Evolutionary conservation across 352 stramenopile species (phyloP), one percentile per base, ranked within the genome.

Genomic region (Peronospora belbahrii): DNA sequence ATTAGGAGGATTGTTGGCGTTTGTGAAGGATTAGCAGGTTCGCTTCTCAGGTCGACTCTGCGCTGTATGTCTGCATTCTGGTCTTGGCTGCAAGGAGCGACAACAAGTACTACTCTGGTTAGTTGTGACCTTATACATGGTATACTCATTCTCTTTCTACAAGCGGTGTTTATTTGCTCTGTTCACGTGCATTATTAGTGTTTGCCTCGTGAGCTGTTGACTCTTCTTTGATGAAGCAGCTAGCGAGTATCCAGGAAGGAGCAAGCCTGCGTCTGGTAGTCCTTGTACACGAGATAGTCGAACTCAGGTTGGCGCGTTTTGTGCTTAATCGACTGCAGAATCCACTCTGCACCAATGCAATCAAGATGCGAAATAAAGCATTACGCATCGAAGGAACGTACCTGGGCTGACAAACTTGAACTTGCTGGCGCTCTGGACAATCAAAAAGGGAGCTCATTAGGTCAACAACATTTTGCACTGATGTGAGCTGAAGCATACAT

Each of bases 271-370:
- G 25, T 44, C 2, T 39, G 6, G 0, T 40, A 46, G 25, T 85
- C 62, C 45, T 83, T 86, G 74, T 88, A 90, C 17, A 88, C 62
- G 11, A 87, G 61, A 36, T 70, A 92, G 7, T 83, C 73, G 27
- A 74, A 84, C 46, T 88, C 78, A 2, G 72, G 44, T 30, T 77
- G 65, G 8, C 74, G 70, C 48, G 85, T 86, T 22, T 71, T 58
- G 18, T 48, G 52, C 34, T 84, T 84, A 8, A 92, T 62, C 9
- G 72, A 89, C 43, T 86, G 60, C n/a, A 88, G 40, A 22, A 90
- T 74, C 81, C 81, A 92, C 28, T 88, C 73, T 83, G 47, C n/a
- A n/a, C 31, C 8, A 30, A 4, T 8, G 32, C 14, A 4, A 30
- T 20, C 24, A 5, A 51, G 13, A 31, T 35, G 24, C 19, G 3